Evolutionary conservation across 352 stramenopile species (phyloP).

Genomic region (Elongisporangium anandrum): DNA sequence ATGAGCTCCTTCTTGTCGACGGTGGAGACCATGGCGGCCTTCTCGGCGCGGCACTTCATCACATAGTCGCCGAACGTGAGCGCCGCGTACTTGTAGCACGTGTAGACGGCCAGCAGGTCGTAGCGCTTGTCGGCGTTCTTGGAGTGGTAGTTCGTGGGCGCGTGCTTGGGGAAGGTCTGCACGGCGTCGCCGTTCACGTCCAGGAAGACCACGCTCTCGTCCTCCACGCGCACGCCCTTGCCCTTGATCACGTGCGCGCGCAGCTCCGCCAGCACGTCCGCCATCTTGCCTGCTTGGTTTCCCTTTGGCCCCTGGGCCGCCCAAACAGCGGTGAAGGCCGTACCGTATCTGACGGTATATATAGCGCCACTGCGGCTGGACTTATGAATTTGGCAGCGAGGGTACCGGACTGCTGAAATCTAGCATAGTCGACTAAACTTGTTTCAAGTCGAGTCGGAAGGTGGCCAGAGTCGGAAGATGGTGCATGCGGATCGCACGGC

Average conservation of each 20-base stretch:
- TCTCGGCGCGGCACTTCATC: constrained; percentile 73
- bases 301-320: neutral
- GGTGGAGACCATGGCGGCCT: constrained; percentile 77
- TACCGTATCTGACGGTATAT: neutral
- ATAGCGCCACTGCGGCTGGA: neutral
- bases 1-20: constrained; percentile 88
- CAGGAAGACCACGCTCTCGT: constrained; percentile 54
- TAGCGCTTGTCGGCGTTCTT: constrained; percentile 83
- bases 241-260: constrained; percentile 73
- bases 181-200: constrained; percentile 45
- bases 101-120: constrained; percentile 75
- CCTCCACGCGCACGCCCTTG: constrained; percentile 50
- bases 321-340: neutral
- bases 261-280: constrained; percentile 37
- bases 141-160: constrained; percentile 70
- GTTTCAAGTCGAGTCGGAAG: neutral
- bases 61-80: constrained; percentile 84
- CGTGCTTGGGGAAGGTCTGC: constrained; percentile 56
- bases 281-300: constrained; percentile 12
- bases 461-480: neutral
- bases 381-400: neutral
- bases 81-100: constrained; percentile 69
- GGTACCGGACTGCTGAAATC: neutral
- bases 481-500: constrained; percentile 7
- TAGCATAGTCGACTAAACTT: neutral